Base-by-base conservation (phyloP, 2,329 filamentous ascomycete species). In the Cytospora paraplurivora region DNA sequence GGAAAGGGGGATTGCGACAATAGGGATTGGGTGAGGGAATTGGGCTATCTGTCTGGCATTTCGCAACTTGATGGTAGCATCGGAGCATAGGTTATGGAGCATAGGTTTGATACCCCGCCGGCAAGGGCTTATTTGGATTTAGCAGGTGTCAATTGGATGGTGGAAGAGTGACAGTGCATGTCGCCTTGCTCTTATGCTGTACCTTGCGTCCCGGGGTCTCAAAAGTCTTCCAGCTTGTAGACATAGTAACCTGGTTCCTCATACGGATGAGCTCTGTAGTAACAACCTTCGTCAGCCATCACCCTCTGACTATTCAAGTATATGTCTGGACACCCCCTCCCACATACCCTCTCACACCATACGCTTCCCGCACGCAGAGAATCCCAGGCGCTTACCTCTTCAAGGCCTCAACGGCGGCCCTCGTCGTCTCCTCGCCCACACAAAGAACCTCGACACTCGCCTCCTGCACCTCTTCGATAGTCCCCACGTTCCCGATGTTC, bases 371-470 rank as follows among this genome's bases (percentile, higher is more conserved):
- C 21, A 8, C 54, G 56, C 44, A 56, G 21, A 12, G 19, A 34
- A 63, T 7, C 33, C 27, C 27, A 27, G 27, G 27, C 27, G 79
- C 83, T 71, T 68, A 89, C 88, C 76, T 79, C 73, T 89, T 91
- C 74, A 92, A 72, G 5, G 86, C 88, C 35, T 79, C 80, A 0
- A 91, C 87, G 1, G 82, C 88, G 47, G 79, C 79, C 66, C 76
- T 79, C 0, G 79, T 79, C 19, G 84, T 78, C 10, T 88, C 84
- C 69, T 83, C 81, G 0, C 87, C 86, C 0, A 85, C 68, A 70
- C 86, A 88, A 3, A 89, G 71, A 1, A 84, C 83, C 77, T 92
- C 88, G 17, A 89, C 84, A 55, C 81, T 80, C 1, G 83, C 78
- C 73, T 91, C 88, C 4, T 82, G 78, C 0, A 85, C 78, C 63